Conservation (phyloP, 768 basidiomycete genomes). For the Favolaschia claudopus region DNA sequence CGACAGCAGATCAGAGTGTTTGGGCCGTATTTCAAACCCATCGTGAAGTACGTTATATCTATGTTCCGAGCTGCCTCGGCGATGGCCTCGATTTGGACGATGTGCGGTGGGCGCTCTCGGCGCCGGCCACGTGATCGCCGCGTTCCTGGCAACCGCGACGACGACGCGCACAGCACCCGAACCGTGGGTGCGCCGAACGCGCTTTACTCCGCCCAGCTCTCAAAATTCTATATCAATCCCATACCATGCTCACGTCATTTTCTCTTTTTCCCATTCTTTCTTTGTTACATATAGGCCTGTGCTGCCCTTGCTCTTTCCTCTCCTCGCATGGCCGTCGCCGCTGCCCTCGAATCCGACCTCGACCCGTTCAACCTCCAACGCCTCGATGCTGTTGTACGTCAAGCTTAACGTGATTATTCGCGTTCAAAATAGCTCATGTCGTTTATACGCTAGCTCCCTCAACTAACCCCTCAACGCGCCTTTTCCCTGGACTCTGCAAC, state of each 20-base stretch:
- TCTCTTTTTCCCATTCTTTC: background rate
- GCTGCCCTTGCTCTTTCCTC: slow-evolving; percentile 60
- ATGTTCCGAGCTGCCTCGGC: background rate
- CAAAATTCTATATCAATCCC: background rate
- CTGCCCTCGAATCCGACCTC: slow-evolving; percentile 70
- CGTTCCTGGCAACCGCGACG: slow-evolving; percentile 17
- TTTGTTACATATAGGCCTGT: slow-evolving; percentile 51
- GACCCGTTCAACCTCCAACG: slow-evolving; percentile 67
- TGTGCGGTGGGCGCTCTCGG: background rate
- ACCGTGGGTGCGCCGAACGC: too few relatives aligned
- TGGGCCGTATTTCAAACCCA: slow-evolving; percentile 28
- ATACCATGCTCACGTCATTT: background rate
- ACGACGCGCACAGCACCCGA: slow-evolving; percentile 7
- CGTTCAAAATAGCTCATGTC: slow-evolving; percentile 29
- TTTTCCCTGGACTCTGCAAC: too few relatives aligned
- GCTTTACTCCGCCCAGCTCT: slow-evolving; percentile 4
- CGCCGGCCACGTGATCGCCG: slow-evolving; percentile 16
- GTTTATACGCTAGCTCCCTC: slow-evolving; percentile 29
- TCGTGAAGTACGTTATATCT: slow-evolving; percentile 17
- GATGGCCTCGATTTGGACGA: slow-evolving; percentile 3
- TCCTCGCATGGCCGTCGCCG: slow-evolving; percentile 53
- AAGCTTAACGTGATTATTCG: background rate
- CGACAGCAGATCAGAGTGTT: slow-evolving; percentile 1
- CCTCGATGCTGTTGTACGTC: slow-evolving; percentile 34
- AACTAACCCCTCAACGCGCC: slow-evolving; percentile 30